Base-by-base conservation (phyloP, 345 rosid species). In the Gossypium herbaceum region DNA sequence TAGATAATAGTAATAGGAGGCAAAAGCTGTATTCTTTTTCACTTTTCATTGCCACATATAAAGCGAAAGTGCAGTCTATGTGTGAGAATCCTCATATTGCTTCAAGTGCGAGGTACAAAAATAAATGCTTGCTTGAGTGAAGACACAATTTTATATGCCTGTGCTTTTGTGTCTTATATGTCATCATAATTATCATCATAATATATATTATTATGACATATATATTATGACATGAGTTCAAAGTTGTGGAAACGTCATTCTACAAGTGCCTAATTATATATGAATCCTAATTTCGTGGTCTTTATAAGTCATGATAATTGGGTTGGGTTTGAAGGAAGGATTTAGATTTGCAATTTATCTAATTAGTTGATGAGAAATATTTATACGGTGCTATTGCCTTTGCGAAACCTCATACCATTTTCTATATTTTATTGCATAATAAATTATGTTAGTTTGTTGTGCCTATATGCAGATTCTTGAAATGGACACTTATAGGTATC, bases 401-500 rank as follows among this genome's bases (percentile, higher is more conserved):
- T 75, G 7, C 20, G 13, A 59, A 44, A 43, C n/a, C 27, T 69
- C n/a, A 3, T 16, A 5, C 62, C 48, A 12, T 52, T 63, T 50
- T 58, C 45, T 56, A 43, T 61, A 48, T 24, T 15, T 48, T 24
- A 34, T 61, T 51, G 29, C 19, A 17, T 65, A 13, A 68, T 52
- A 34, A 12, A 47, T 69, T 62, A 34, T 34, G 41, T 34, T 34
- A 34, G 7, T 48, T 13, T 17, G n/a, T 75, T 45, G 29, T 82
- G 79, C 60, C 68, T 78, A 52, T 73, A 59, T 82, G 82, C 88
- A 93, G 98, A 89, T 93, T 76, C 99, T 95, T 78, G 99, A 95
- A 83, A 95, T 93, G 97, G 99, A 95, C 87, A 95, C 99, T 52
- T 95, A 95, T 79, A 90, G 97, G 83, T 95, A 95, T 84, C 99